phyloP scores from a whole-genome alignment of 2,329 filamentous ascomycete species.

The Verticillium nubilum region DNA sequence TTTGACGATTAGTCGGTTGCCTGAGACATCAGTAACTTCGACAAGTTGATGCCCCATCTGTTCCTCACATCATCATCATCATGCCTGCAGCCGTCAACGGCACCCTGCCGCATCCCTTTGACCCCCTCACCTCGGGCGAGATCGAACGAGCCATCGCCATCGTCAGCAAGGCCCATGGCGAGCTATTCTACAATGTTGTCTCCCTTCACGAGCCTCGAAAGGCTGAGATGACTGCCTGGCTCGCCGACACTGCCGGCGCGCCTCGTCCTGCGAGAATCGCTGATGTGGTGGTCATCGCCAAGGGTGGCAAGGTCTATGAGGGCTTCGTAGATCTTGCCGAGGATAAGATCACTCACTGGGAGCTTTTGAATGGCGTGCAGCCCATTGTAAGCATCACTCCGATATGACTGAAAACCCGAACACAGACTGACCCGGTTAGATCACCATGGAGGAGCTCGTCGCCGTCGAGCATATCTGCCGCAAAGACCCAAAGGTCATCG shows the following conservation, averaged over 20 bases:
- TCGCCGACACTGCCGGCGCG: conserved; percentile 56
- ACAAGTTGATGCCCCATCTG: not conserved
- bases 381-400: conserved; percentile 55
- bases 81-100: not conserved
- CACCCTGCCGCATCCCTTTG: conserved; percentile 57
- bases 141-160: conserved; percentile 67
- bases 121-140: conserved; percentile 67
- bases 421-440: conserved; percentile 36
- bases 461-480: conserved; percentile 71
- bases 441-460: conserved; percentile 86
- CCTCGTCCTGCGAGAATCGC: conserved; percentile 66
- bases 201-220: conserved; percentile 82
- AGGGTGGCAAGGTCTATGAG: conserved; percentile 75
- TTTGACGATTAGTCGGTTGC: not conserved
- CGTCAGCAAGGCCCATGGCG: conserved; percentile 63
- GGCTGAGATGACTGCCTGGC: conserved; percentile 74
- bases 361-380: conserved; percentile 69
- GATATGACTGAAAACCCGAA: not conserved
- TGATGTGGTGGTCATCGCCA: conserved; percentile 77
- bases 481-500: conserved; percentile 79
- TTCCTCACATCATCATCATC: not conserved
- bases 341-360: conserved; percentile 67
- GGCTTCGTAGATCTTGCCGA: conserved; percentile 69
- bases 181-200: conserved; percentile 81
- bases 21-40: not conserved